Percentiles rank a stretch among this genome's conserved stretches.
These are phyloP conservation scores for Crotalaria pallida DNA, from an alignment of 306 rosid genomes.

Conservation along the genomic window DNA sequence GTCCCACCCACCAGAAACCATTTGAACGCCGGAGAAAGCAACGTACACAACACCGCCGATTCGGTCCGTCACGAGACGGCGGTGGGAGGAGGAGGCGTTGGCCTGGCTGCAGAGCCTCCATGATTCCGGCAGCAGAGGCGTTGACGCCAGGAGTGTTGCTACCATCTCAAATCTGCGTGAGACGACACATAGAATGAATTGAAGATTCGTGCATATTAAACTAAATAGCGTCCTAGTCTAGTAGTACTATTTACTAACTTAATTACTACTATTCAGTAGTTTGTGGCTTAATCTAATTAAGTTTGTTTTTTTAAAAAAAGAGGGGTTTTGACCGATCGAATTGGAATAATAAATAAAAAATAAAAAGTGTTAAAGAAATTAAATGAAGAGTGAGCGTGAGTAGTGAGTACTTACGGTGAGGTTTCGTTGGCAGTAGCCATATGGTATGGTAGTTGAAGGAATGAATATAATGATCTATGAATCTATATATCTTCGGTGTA, in stretches of 20 bases:
- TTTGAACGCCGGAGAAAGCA: conserved; percentile 62
- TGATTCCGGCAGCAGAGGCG: conserved; percentile 64
- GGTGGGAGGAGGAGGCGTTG: conserved; percentile 32
- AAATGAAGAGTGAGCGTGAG: not conserved
- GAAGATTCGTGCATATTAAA: no score
- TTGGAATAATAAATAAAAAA: no score
- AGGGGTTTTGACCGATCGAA: not conserved
- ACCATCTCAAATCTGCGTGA: conserved; percentile 76
- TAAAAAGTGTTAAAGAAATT: no score
- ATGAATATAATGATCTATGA: no score
- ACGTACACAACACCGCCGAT: conserved; percentile 46
- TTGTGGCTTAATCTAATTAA: no score
- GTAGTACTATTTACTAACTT: no score
- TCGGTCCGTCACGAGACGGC: conserved; percentile 28
- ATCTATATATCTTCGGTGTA: no score
- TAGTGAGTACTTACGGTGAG: conserved; percentile 56
- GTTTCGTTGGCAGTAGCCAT: conserved; percentile 57
- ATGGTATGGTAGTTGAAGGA: conserved; percentile 21
- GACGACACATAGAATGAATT: no score
- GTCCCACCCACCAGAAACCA: not conserved
- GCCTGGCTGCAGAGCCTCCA: conserved; percentile 67
- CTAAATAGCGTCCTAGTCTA: no score
- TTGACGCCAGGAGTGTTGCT: conserved; percentile 58
- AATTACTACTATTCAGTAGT: no score
- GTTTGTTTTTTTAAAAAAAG: no score